phyloP scores from a whole-genome alignment of 179 eudicot species.

The Silene coronaria region DNA sequence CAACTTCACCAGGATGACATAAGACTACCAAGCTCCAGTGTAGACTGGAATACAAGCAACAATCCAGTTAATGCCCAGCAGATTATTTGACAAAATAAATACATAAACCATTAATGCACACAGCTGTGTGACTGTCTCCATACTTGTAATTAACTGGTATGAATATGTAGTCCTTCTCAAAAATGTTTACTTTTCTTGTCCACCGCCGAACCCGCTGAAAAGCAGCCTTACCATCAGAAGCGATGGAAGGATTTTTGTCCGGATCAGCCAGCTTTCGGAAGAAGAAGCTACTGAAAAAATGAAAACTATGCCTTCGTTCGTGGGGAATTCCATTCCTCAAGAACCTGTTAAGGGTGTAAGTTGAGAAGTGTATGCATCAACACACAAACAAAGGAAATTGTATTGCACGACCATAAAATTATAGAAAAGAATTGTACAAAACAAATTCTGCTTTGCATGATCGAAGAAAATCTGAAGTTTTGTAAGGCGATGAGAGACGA shows the following conservation, averaged over 20 bases:
- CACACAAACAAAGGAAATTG: neutral
- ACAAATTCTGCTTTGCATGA: neutral
- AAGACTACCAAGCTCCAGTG: constrained; percentile 94
- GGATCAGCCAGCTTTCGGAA: constrained; percentile 90
- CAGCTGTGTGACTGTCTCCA: constrained; percentile 21
- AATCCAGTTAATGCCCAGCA: constrained; percentile 2
- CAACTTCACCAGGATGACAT: constrained; percentile 87
- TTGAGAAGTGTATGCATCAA: constrained; percentile 7
- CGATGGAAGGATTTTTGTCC: constrained; percentile 71
- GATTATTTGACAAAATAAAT: neutral
- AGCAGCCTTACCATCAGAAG: constrained; percentile 77
- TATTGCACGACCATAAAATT: neutral
- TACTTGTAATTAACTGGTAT: constrained; percentile 94
- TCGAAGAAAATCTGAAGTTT: neutral
- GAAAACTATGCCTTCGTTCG: constrained; percentile 49
- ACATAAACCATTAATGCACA: neutral
- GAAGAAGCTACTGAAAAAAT: constrained; percentile 93
- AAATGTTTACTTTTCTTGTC: constrained; percentile 90
- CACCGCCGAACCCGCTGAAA: constrained; percentile 96
- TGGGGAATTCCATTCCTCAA: constrained; percentile 55
- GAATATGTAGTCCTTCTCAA: constrained; percentile 85
- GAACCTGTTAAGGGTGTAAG: constrained; percentile 41
- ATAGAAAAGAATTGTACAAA: neutral
- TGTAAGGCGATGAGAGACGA: neutral
- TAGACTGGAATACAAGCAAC: constrained; percentile 44